Conservation (phyloP, 2,329 filamentous ascomycete genomes). For the Alternaria consortialis region DNA sequence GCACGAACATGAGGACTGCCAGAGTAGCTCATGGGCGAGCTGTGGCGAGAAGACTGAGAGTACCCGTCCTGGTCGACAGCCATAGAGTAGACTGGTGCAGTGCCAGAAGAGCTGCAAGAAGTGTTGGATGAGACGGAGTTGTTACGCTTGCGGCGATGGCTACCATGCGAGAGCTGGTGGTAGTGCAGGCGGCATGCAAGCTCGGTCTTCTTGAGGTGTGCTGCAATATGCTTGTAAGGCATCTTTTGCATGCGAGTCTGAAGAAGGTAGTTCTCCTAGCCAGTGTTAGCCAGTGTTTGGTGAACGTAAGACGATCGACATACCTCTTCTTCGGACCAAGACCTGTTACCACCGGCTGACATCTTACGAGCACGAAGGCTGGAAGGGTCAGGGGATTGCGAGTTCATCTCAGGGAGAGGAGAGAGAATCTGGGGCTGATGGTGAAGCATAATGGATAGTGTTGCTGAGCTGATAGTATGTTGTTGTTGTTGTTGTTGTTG, state of each 20-base stretch:
- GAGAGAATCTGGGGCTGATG: slow-evolving; percentile 52
- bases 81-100: slow-evolving; percentile 52
- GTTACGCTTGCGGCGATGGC: slow-evolving; percentile 79
- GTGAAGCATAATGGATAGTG: slow-evolving; percentile 46
- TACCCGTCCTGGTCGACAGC: slow-evolving; percentile 48
- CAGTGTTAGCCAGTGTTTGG: slow-evolving; percentile 26
- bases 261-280: slow-evolving; percentile 81
- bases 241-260: slow-evolving; percentile 87
- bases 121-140: slow-evolving; percentile 70
- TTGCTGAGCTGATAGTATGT: slow-evolving; percentile 2
- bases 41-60: slow-evolving; percentile 50
- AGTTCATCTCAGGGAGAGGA: slow-evolving; percentile 50
- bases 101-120: slow-evolving; percentile 51
- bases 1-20: slow-evolving; percentile 51
- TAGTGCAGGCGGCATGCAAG: slow-evolving; percentile 87
- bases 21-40: slow-evolving; percentile 56
- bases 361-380: slow-evolving; percentile 73
- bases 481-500: slow-evolving; percentile 4
- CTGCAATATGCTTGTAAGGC: slow-evolving; percentile 90
- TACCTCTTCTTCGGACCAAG: slow-evolving; percentile 89
- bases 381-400: slow-evolving; percentile 44
- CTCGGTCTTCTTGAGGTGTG: slow-evolving; percentile 86
- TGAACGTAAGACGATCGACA: slow-evolving; percentile 27
- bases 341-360: slow-evolving; percentile 77
- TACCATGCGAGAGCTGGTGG: slow-evolving; percentile 84